A percentile compares a stretch with the other conserved stretches of the same genome.
Conservation (phyloP, 2,329 filamentous ascomycete genomes). For the Hymenoscyphus fraxineus region DNA sequence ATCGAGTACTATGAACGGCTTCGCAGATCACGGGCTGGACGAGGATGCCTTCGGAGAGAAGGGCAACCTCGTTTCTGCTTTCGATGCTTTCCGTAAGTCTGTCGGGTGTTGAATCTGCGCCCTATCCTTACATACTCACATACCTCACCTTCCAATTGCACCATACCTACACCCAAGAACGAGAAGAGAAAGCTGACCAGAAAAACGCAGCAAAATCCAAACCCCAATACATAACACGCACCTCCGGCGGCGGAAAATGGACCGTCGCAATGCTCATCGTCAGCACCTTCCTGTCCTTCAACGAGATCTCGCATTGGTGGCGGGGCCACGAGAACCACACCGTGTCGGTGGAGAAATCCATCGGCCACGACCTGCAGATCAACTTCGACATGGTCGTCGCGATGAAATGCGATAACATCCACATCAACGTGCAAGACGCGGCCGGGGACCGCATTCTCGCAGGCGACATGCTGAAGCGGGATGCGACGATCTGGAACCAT, state of each 20-base stretch:
- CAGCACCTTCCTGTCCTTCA: constrained; percentile 70
- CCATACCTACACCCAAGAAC: background rate
- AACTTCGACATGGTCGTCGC: constrained; percentile 90
- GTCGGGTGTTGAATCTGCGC: too few relatives aligned
- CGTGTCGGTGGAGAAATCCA: constrained; percentile 89
- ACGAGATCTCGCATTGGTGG: constrained; percentile 81
- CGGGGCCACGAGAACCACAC: constrained; percentile 78
- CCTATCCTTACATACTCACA: too few relatives aligned
- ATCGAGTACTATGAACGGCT: constrained; percentile 62
- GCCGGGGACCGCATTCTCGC: constrained; percentile 89
- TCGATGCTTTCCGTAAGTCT: constrained; percentile 91
- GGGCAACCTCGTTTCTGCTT: constrained; percentile 71
- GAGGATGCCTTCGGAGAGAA: constrained; percentile 78
- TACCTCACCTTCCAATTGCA: too few relatives aligned
- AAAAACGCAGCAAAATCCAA: constrained; percentile 80
- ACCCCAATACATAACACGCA: constrained; percentile 82
- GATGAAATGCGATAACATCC: constrained; percentile 85
- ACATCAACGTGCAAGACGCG: constrained; percentile 96
- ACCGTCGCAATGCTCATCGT: constrained; percentile 76
- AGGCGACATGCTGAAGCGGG: constrained; percentile 66
- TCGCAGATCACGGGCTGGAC: constrained; percentile 64
- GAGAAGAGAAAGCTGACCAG: background rate
- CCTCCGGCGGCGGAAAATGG: constrained; percentile 87
- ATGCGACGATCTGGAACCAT: constrained; percentile 74
- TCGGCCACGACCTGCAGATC: constrained; percentile 84